Evolutionary conservation across 106 monocot genomes (phyloP), one percentile per base, ranked within the genome.

Genomic region (Dendrobium chrysotoxum): DNA sequence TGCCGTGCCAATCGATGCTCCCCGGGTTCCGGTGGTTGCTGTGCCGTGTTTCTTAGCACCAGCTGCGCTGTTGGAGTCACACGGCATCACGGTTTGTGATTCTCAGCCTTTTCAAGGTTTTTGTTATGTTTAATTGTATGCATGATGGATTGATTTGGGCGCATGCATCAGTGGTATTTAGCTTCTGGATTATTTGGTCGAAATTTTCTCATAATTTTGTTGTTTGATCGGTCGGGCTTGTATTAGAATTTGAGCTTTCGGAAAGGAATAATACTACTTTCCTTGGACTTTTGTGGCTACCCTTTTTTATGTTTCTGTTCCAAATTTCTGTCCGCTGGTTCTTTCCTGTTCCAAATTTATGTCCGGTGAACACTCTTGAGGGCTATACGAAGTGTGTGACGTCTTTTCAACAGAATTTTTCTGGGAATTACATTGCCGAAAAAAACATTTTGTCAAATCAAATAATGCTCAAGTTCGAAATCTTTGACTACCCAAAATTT

Each of bases 21-120:
- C 75, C 61, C 73, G 55, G 53, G 0, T 81, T 55, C 81, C 76
- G 55, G 42, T 83, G 71, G 83, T 83, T 40, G 72, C 83, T 10
- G 83, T 83, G 28, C 83, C 83, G 8, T 83, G 74, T 53, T 83
- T 41, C 28, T 40, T 83, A 18, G 73, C 83, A 45, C 83, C 83
- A 41, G 83, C 79, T 31, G 31, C 53, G 20, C 45, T 78, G 42
- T 35, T 83, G 78, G 78, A 83, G 41, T 57, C 83, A 15, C 73
- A 53, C 9, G 28, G 73, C n/a, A 78, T 83, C 47, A 53, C 83
- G 78, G 83, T 83, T 42, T 35, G 83, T 78, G 28, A 28, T 66
- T 77, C 64, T 81, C n/a, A 57, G 35, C 28, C 75, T 77, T 18
- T n/a, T 16, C 58, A 53, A 30, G 25, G 9, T 54, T 53, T 8